Conservation (phyloP, 495 filamentous ascomycete genomes). For the Aspergillus nanangensis region DNA sequence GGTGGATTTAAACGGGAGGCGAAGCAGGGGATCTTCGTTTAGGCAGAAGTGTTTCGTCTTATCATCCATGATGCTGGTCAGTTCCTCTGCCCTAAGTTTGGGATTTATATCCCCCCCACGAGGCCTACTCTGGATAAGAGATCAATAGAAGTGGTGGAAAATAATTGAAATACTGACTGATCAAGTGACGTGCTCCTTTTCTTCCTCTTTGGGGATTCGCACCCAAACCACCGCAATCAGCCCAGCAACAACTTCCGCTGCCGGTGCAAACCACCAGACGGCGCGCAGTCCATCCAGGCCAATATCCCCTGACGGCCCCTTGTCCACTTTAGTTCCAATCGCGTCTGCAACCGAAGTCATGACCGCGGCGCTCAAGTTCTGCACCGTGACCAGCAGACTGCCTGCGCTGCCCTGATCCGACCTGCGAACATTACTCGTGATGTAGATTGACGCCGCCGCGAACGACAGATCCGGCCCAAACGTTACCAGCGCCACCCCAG, state of each 20-base stretch:
- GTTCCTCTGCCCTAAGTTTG: too few species aligned
- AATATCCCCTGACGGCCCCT: conserved; percentile 27
- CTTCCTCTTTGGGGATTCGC: conserved; percentile 43
- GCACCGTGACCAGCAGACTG: conserved; percentile 30
- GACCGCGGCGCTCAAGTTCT: conserved; percentile 35
- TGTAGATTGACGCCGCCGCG: conserved; percentile 30
- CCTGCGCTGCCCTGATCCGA: conserved; percentile 33
- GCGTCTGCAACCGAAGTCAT: conserved; percentile 41
- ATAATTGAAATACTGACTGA: too few species aligned
- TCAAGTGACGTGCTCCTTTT: conserved; percentile 44
- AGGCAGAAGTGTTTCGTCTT: too few species aligned
- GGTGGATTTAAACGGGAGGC: too few species aligned
- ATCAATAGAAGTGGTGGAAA: too few species aligned
- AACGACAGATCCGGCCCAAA: conserved; percentile 32
- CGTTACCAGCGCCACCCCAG: conserved; percentile 25
- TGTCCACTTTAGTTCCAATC: conserved; percentile 39
- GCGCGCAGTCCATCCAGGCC: conserved; percentile 38
- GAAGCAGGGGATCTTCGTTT: too few species aligned
- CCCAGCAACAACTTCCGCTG: conserved; percentile 31
- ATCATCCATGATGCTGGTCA: too few species aligned
- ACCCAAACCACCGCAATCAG: conserved; percentile 37
- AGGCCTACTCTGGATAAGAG: too few species aligned
- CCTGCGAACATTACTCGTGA: conserved; percentile 27
- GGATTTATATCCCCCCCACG: too few species aligned
- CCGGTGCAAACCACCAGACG: conserved; percentile 47